Conservation (phyloP, 805 yeast genomes). For the Ogataea neopini region DNA sequence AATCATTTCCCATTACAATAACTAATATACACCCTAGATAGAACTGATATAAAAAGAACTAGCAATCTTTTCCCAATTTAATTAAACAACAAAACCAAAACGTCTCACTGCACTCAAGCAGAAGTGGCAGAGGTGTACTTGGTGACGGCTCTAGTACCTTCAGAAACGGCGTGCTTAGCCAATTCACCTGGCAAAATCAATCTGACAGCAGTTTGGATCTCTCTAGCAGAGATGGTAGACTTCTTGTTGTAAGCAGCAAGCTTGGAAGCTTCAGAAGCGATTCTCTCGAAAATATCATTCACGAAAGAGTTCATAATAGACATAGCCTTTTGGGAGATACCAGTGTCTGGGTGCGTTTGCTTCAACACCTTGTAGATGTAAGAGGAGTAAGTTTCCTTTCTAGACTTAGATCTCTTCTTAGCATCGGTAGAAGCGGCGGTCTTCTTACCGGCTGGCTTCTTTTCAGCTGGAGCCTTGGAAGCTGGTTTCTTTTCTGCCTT, state of each 20-base stretch:
- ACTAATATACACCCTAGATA: constrained; percentile 38
- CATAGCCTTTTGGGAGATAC: constrained; percentile 98
- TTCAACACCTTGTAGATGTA: constrained; percentile 97
- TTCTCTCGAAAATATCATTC: constrained; percentile 96
- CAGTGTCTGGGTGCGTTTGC: constrained; percentile 99
- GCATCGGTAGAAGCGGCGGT: constrained; percentile 78
- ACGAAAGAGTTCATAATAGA: constrained; percentile 98
- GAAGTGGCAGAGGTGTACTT: constrained; percentile 75
- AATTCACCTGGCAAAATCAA: constrained; percentile 96
- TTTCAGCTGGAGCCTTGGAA: constrained; percentile 96
- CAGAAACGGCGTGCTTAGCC: constrained; percentile 97
- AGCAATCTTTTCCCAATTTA: constrained; percentile 16
- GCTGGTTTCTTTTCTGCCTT: constrained; percentile 68
- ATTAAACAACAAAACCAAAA: constrained; percentile 15
- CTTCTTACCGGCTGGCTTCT: constrained; percentile 91
- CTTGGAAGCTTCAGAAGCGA: constrained; percentile 96
- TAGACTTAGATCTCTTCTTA: constrained; percentile 91
- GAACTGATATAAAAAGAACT: constrained; percentile 21
- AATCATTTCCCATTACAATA: constrained; percentile 27
- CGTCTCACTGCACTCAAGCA: constrained; percentile 27
- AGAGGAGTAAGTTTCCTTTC: constrained; percentile 98
- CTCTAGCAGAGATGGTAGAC: constrained; percentile 96
- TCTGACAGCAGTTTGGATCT: constrained; percentile 97
- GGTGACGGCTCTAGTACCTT: constrained; percentile 97
- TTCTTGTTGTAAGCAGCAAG: constrained; percentile 98